phyloP scores from a whole-genome alignment of 768 basidiomycete genomes.

The Psilocybe cubensis region DNA sequence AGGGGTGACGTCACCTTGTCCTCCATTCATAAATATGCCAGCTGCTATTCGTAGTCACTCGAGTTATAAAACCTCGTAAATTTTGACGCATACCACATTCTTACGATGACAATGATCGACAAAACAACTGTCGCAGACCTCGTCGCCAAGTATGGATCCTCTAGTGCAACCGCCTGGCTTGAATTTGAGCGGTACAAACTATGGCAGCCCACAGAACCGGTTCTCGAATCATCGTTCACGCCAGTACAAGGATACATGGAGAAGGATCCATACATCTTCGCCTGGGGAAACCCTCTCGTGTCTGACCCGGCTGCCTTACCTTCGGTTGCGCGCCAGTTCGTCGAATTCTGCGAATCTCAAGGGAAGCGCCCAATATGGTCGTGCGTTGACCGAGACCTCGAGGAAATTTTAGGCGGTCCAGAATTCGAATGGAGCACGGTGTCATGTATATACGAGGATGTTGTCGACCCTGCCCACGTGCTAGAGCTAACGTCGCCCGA shows the following conservation, averaged over 20 bases:
- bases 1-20: not conserved
- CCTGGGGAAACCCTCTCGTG: constrained; percentile 68
- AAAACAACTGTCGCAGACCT: constrained; percentile 47
- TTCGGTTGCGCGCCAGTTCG: constrained; percentile 44
- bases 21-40: not conserved
- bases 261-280: constrained; percentile 54
- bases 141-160: constrained; percentile 68
- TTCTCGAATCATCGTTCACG: constrained; percentile 42
- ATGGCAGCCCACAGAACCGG: constrained; percentile 42
- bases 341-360: constrained; percentile 45
- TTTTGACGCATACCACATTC: not conserved
- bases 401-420: constrained; percentile 46
- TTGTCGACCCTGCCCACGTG: constrained; percentile 52
- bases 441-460: constrained; percentile 66
- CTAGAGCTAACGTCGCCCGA: constrained; percentile 40
- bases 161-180: constrained; percentile 72
- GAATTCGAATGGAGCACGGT: constrained; percentile 62
- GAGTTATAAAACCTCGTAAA: not conserved
- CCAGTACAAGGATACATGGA: constrained; percentile 67
- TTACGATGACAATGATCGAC: constrained; percentile 7
- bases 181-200: constrained; percentile 58
- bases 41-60: too few species aligned
- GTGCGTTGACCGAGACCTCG: constrained; percentile 56
- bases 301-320: constrained; percentile 39
- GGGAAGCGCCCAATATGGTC: constrained; percentile 60